These are phyloP conservation scores for Coix lacrymajobi DNA, from an alignment of 176 grass and related monocot species.

Conservation along the genomic window DNA sequence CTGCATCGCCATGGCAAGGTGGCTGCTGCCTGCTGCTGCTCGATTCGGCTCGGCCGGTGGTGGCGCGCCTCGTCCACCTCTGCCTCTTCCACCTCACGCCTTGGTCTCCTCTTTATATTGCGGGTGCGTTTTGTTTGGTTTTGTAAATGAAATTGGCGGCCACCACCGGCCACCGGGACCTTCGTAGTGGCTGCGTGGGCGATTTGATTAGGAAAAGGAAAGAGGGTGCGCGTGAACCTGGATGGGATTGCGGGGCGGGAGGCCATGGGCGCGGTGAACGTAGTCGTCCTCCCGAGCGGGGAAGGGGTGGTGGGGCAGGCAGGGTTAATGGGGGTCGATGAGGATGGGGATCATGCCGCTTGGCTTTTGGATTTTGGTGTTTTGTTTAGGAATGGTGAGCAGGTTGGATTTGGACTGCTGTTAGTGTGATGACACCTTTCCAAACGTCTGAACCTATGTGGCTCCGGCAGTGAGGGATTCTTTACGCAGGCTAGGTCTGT, in stretches of 20 bases:
- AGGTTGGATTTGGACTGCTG: slow-evolving; percentile 35
- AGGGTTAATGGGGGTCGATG: slow-evolving; percentile 25
- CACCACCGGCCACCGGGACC: neutral
- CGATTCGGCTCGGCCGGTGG: neutral
- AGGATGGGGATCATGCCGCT: slow-evolving; percentile 22
- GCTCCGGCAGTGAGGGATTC: neutral
- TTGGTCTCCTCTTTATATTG: slow-evolving; percentile 9
- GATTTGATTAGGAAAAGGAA: neutral
- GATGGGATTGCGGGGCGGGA: slow-evolving; percentile 37
- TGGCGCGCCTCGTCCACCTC: neutral
- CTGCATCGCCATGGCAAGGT: slow-evolving; percentile 44
- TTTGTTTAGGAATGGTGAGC: neutral
- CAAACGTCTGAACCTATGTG: slow-evolving; percentile 18
- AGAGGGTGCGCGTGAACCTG: slow-evolving; percentile 13
- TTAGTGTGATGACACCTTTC: neutral
- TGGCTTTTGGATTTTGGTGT: neutral
- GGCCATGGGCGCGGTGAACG: slow-evolving; percentile 23
- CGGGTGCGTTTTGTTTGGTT: neutral
- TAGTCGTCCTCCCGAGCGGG: neutral
- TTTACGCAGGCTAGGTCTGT: neutral
- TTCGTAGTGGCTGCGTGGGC: slow-evolving; percentile 19
- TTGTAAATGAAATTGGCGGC: neutral
- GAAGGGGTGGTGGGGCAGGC: slow-evolving; percentile 9
- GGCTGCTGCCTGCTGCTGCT: neutral
- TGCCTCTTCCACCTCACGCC: neutral